phyloP scores from a whole-genome alignment of 2,329 filamentous ascomycete genomes.

The Xylariales sp. region DNA sequence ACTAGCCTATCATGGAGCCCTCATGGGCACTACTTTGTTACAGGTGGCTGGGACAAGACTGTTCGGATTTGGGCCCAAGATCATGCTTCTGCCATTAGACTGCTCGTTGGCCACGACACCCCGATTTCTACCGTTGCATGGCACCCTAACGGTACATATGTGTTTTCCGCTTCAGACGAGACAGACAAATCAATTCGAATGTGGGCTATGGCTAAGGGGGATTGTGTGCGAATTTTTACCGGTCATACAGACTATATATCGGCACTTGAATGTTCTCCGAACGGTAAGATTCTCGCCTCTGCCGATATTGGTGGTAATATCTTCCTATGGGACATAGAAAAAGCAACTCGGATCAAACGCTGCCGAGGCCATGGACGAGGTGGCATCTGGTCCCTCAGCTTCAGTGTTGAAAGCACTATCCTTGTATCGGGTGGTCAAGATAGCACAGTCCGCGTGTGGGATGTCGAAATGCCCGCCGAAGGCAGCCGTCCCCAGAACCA shows the following conservation, averaged over 20 bases:
- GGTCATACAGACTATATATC: constrained; percentile 91
- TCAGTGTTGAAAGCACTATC: constrained; percentile 91
- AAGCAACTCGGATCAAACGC: constrained; percentile 86
- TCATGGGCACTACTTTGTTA: constrained; percentile 94
- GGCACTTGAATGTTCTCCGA: constrained; percentile 84
- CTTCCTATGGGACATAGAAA: constrained; percentile 92
- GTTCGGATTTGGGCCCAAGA: constrained; percentile 93
- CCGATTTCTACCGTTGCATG: constrained; percentile 92
- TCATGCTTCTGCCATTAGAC: constrained; percentile 86
- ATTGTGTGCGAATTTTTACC: constrained; percentile 89
- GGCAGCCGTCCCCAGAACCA: constrained; percentile 57
- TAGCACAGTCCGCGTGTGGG: constrained; percentile 93
- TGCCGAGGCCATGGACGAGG: constrained; percentile 94
- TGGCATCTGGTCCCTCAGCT: constrained; percentile 92
- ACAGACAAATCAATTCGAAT: constrained; percentile 91
- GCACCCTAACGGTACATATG: constrained; percentile 93
- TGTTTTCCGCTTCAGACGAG: constrained; percentile 91
- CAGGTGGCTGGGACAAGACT: constrained; percentile 88
- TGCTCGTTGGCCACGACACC: constrained; percentile 92
- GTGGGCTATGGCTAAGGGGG: constrained; percentile 93
- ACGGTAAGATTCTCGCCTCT: constrained; percentile 90
- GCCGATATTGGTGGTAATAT: constrained; percentile 91
- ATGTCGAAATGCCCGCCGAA: constrained; percentile 79
- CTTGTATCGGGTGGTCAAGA: constrained; percentile 92
- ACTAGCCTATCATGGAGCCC: constrained; percentile 92